Conservation (phyloP, 768 basidiomycete genomes). For the Hemileccinum impolitum region DNA sequence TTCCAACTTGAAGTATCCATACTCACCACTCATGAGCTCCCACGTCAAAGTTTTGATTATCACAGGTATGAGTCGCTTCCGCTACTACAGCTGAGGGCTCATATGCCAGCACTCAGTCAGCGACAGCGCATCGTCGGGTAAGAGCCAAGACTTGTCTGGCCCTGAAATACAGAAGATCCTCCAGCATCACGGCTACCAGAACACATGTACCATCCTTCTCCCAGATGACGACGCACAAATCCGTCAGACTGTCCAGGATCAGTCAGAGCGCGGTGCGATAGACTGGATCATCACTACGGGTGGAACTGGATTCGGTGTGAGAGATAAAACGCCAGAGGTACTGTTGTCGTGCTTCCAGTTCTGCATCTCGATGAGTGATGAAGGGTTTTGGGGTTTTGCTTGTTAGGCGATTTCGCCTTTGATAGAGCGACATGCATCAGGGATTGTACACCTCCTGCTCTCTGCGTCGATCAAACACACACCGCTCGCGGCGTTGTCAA, state of each 20-base stretch:
- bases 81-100: neutral
- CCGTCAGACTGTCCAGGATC: conserved; percentile 42
- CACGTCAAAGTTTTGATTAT: conserved; percentile 21
- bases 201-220: conserved; percentile 45
- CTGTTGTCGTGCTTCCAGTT: neutral
- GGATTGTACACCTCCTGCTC: conserved; percentile 72
- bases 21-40: conserved; percentile 22
- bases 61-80: conserved; percentile 20
- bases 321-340: conserved; percentile 86
- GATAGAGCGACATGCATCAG: conserved; percentile 65
- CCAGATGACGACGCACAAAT: conserved; percentile 64
- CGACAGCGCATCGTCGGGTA: conserved; percentile 58
- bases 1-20: no score
- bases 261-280: conserved; percentile 43
- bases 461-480: conserved; percentile 69
- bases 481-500: conserved; percentile 75
- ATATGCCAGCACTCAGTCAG: conserved; percentile 48
- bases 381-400: neutral
- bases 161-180: conserved; percentile 57
- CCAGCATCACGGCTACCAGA: conserved; percentile 34
- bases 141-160: conserved; percentile 60
- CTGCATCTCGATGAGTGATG: neutral
- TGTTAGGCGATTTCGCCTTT: conserved; percentile 56
- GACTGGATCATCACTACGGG: conserved; percentile 83
- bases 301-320: conserved; percentile 81